Evolutionary conservation across 177 flowering plant species (phyloP).

Genomic region (Vitis hybrid): DNA sequence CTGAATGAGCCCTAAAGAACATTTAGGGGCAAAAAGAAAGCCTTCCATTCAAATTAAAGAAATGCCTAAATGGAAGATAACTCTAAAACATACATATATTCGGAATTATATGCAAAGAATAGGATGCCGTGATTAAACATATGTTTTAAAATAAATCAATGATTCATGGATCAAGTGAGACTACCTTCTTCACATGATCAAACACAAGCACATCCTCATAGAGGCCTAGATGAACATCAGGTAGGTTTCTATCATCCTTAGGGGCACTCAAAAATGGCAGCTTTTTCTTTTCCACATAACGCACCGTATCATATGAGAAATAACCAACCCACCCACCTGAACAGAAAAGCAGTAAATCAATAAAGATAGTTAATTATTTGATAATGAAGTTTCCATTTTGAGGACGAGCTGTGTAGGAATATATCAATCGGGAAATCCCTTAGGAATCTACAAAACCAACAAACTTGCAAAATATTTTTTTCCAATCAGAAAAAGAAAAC

Average conservation of each 20-base stretch:
- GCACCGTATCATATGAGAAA: slow-evolving; percentile 80
- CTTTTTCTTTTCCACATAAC: slow-evolving; percentile 72
- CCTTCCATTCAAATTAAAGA: neutral
- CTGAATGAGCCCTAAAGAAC: too few relatives aligned
- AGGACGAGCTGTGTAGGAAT: too few relatives aligned
- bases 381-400: neutral
- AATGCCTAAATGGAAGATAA: too few relatives aligned
- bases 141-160: neutral
- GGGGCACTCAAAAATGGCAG: slow-evolving; percentile 71
- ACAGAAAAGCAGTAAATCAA: slow-evolving; percentile 14
- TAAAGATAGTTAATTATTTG: neutral
- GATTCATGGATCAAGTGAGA: neutral
- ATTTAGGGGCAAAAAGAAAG: neutral
- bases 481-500: too few relatives aligned
- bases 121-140: too few relatives aligned
- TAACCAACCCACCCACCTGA: slow-evolving; percentile 90
- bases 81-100: too few relatives aligned
- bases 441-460: neutral
- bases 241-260: slow-evolving; percentile 66
- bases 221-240: slow-evolving; percentile 75
- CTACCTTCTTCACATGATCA: slow-evolving; percentile 83
- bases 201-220: slow-evolving; percentile 78
- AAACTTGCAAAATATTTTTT: neutral
- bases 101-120: too few relatives aligned
- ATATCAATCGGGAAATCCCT: neutral